Evolutionary conservation across 345 rosid genomes (phyloP).

Genomic region (Barbarea vulgaris): DNA sequence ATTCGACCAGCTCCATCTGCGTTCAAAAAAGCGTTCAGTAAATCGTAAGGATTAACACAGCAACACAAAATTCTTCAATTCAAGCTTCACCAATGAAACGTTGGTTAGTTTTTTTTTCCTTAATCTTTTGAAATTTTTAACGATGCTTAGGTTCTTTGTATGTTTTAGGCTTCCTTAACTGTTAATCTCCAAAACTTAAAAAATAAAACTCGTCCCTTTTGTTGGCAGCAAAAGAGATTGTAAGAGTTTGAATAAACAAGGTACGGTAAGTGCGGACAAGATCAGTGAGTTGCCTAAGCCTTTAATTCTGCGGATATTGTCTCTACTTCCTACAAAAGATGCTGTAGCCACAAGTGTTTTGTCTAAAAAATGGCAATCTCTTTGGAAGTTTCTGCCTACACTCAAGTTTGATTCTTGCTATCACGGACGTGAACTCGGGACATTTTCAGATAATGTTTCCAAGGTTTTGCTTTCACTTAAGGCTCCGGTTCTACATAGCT

Average conservation of each 20-base stretch:
- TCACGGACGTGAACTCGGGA: not conserved
- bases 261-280: not conserved
- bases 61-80: not conserved
- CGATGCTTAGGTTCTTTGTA: too few species aligned
- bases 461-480: not conserved
- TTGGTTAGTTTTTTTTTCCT: too few species aligned
- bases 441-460: not conserved
- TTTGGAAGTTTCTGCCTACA: constrained; percentile 5
- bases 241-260: not conserved
- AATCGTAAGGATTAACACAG: too few species aligned
- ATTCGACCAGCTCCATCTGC: too few species aligned
- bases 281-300: not conserved
- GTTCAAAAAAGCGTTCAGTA: too few species aligned
- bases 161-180: too few species aligned
- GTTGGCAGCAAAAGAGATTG: not conserved
- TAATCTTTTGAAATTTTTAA: too few species aligned
- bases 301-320: constrained; percentile 5
- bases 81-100: not conserved
- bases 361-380: constrained; percentile 10
- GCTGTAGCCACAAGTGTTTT: constrained; percentile 4
- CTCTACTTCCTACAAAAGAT: not conserved
- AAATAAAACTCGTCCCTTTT: not conserved
- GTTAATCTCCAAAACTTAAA: too few species aligned
- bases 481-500: not conserved
- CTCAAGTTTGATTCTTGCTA: not conserved